These are phyloP conservation scores for Sugiyamaella xylanicola DNA, from an alignment of 1,139 yeast species.

Conservation along the genomic window DNA sequence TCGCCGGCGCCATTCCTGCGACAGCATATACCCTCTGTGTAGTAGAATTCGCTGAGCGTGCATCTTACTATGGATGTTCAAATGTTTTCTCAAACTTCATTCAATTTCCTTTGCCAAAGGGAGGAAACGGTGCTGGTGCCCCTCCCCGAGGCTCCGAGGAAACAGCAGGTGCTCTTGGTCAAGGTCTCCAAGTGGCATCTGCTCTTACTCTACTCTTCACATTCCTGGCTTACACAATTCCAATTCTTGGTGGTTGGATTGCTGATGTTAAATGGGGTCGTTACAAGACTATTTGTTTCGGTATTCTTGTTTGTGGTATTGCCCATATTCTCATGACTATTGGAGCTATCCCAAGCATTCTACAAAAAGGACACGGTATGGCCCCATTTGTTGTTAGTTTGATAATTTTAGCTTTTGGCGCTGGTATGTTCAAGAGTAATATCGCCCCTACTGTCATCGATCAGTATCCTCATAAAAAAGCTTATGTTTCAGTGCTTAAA, in stretches of 20 bases:
- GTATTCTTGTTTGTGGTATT: constrained; percentile 54
- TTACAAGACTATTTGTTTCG: constrained; percentile 58
- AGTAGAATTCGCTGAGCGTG: constrained; percentile 54
- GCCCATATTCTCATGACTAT: constrained; percentile 62
- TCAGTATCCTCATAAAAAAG: constrained; percentile 53
- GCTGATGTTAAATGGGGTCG: constrained; percentile 67
- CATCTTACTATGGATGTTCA: constrained; percentile 65
- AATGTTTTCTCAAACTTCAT: constrained; percentile 66
- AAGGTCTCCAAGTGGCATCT: constrained; percentile 65
- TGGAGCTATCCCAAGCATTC: constrained; percentile 60
- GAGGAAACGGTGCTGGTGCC: constrained; percentile 52
- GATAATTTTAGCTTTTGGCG: constrained; percentile 60
- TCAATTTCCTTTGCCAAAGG: constrained; percentile 57
- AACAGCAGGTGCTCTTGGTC: constrained; percentile 58
- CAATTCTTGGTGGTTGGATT: constrained; percentile 67
- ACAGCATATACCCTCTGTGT: constrained; percentile 20
- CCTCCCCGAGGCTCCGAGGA: constrained; percentile 43
- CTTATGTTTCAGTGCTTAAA: constrained; percentile 54
- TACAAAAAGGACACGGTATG: constrained; percentile 45
- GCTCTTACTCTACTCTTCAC: constrained; percentile 73
- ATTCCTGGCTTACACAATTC: constrained; percentile 77
- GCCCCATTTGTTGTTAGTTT: constrained; percentile 53
- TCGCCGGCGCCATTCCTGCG: constrained; percentile 21
- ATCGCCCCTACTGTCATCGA: constrained; percentile 66
- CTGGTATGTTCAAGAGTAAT: constrained; percentile 68